Evolutionary conservation across 208 protist genomes (phyloP), one percentile per base, ranked within the genome.

Genomic region (Phytomonas francai): DNA sequence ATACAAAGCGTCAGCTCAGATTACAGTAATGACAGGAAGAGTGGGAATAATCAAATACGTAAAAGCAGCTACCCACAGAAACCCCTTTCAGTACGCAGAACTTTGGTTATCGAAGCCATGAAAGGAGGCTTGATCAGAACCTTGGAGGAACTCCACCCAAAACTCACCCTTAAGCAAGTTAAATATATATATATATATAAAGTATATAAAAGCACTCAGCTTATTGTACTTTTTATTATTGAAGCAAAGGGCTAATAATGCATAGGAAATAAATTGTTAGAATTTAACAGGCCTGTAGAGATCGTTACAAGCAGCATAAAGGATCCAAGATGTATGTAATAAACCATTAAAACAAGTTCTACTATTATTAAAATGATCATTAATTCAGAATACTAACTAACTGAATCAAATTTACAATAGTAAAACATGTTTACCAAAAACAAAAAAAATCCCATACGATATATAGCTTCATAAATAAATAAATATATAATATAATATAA

Each of bases 381-480:
- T 19, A 8, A 22, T 54, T 54, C 19, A 54, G 45, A 54, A 54
- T 54, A 54, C 19, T 45, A 8, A 29, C 34, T 31, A 27, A 51
- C 59, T 32, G 27, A 56, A 54, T 19, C 5, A 45, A 14, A 42
- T 31, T 29, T 56, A 27, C 16, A 66, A 68, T 14, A 62, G 2
- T 63, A 63, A 61, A 56, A 34, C 27, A 54, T 22, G 19, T 54
- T 8, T 9, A 16, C 45, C 2, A 54, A 54, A 22, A 3, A 54
- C 5, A 9, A 54, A 25, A 25, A 3, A 25, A 25, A 9, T 54
- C 45, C 0, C 45, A 54, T 9, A 7, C 11, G 27, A 6, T 62
- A 67, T 32, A 65, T 19, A 29, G 0, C 22, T 11, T 71, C 31
- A 36, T 49, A 14, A 39, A 45, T 14, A 33, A 61, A 45, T 67